These are phyloP conservation scores for Xanthoconium stramineum DNA, from an alignment of 768 basidiomycete genomes.

Conservation along the genomic window DNA sequence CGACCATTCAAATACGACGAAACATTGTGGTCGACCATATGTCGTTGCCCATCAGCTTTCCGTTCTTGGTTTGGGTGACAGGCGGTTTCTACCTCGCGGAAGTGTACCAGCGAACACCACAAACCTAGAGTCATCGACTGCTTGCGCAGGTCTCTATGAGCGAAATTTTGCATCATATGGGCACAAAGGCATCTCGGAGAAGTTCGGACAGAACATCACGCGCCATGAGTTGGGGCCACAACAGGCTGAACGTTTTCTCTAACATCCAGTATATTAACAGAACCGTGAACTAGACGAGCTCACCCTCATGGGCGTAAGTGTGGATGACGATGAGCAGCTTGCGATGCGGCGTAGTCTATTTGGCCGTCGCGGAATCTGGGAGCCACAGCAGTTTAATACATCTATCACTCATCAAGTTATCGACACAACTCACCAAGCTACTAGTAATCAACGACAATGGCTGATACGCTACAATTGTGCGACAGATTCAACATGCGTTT, in stretches of 20 bases:
- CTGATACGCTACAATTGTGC: not conserved
- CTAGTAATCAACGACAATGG: not conserved
- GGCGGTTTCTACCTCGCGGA: conserved; percentile 42
- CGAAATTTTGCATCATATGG: conserved; percentile 42
- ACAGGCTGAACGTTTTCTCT: conserved; percentile 3
- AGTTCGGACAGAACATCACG: not conserved
- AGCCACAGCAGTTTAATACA: not conserved
- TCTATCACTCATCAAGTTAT: not conserved
- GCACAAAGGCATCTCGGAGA: conserved; percentile 1
- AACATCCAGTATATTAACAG: conserved; percentile 11
- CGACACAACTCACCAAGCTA: not conserved
- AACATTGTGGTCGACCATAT: not conserved
- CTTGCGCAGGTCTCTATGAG: conserved; percentile 31
- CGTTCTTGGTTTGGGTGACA: conserved; percentile 48
- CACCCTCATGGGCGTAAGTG: conserved; percentile 9
- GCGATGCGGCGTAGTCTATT: not conserved
- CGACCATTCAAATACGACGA: not conserved
- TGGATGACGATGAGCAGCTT: not conserved
- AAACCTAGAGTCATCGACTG: conserved; percentile 41
- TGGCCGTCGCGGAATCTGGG: not conserved
- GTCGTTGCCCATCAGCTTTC: conserved; percentile 49
- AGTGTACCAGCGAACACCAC: conserved; percentile 42
- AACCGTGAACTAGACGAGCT: conserved; percentile 9
- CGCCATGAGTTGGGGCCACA: not conserved
- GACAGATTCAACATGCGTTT: conserved; percentile 19